Conservation (phyloP, 1,139 yeast species). For the Scheffersomyces stambukii region DNA sequence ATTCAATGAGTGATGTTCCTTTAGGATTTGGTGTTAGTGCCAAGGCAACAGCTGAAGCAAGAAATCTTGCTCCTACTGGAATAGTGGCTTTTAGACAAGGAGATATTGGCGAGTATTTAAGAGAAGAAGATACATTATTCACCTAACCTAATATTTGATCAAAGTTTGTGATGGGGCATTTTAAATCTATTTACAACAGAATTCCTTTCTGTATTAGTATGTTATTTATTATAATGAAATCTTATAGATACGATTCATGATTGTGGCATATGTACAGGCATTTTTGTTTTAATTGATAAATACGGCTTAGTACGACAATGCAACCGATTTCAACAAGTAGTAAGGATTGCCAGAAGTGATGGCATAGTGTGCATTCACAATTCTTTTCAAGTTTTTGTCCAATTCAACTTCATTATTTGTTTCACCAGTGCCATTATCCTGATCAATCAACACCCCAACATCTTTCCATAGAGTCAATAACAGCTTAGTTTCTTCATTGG, state of each 20-base stretch:
- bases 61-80: conserved; percentile 86
- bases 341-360: conserved; percentile 84
- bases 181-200: no score
- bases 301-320: conserved; percentile 19
- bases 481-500: conserved; percentile 49
- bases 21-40: conserved; percentile 96
- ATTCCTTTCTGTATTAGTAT: no score
- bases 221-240: no score
- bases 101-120: conserved; percentile 95
- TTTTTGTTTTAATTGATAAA: no score
- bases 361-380: conserved; percentile 51
- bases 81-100: conserved; percentile 96
- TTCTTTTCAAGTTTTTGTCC: conserved; percentile 27
- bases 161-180: no score
- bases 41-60: conserved; percentile 84
- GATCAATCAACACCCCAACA: conserved; percentile 6
- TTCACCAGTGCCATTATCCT: conserved; percentile 6
- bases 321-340: conserved; percentile 46
- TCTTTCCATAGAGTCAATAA: conserved; percentile 49
- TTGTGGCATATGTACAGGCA: conserved; percentile 1
- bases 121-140: conserved; percentile 96
- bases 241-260: conserved; percentile 1
- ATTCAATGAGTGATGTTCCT: conserved; percentile 89
- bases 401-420: conserved; percentile 24
- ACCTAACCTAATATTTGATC: conserved; percentile 53